These are phyloP conservation scores for Phytophthora foliorum DNA, from an alignment of 352 stramenopile genomes.

Conservation along the genomic window DNA sequence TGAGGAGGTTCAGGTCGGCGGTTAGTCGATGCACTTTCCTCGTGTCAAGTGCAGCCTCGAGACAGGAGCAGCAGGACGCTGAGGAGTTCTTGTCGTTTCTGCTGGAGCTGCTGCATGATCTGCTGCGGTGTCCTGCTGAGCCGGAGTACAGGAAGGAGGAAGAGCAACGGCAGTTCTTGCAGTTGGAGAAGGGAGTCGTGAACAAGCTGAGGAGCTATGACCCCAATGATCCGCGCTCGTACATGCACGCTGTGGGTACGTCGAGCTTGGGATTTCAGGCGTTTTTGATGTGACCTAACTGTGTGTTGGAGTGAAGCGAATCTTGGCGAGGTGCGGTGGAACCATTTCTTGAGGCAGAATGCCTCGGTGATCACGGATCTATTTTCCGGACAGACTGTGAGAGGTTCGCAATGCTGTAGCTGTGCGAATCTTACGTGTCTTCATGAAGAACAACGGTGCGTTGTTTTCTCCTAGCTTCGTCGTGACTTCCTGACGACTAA, in stretches of 20 bases:
- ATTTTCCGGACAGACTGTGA: slow-evolving; percentile 82
- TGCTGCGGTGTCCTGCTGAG: slow-evolving; percentile 42
- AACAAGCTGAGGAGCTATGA: slow-evolving; percentile 42
- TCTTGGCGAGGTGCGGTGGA: slow-evolving; percentile 70
- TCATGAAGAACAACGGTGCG: slow-evolving; percentile 65
- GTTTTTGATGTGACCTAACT: neutral
- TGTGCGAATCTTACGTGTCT: slow-evolving; percentile 77
- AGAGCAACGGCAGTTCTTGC: slow-evolving; percentile 33
- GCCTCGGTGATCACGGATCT: slow-evolving; percentile 74
- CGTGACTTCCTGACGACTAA: neutral
- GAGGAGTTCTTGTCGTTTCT: slow-evolving; percentile 83
- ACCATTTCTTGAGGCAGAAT: slow-evolving; percentile 65
- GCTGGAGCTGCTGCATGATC: slow-evolving; percentile 72
- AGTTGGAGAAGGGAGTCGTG: slow-evolving; percentile 31
- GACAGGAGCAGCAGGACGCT: slow-evolving; percentile 85
- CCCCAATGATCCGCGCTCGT: slow-evolving; percentile 60
- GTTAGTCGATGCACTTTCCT: slow-evolving; percentile 64
- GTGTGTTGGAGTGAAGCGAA: slow-evolving; percentile 41
- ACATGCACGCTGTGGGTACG: slow-evolving; percentile 72
- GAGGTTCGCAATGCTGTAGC: slow-evolving; percentile 79
- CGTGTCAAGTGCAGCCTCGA: slow-evolving; percentile 36
- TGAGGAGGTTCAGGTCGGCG: slow-evolving; percentile 39
- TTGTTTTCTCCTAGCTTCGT: neutral
- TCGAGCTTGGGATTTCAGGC: slow-evolving; percentile 3
- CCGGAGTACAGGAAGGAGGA: slow-evolving; percentile 22